phyloP scores from a whole-genome alignment of 2,329 filamentous ascomycete genomes.

The Hypoxylon sp. region DNA sequence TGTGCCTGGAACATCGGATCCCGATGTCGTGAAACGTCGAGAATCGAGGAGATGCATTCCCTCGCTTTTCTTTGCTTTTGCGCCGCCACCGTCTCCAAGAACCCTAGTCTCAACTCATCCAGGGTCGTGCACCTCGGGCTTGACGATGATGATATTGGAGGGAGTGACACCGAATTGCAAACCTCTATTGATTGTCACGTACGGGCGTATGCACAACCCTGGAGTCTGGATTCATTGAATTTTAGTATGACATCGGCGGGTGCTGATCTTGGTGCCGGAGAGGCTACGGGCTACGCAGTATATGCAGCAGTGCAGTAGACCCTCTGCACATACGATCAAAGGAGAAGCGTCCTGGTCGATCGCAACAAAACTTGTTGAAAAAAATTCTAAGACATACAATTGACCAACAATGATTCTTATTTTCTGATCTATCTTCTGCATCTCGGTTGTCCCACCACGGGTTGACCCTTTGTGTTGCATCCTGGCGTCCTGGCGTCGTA shows the following conservation, averaged over 20 bases:
- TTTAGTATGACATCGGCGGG: slow-evolving; percentile 15
- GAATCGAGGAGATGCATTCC: slow-evolving; percentile 3
- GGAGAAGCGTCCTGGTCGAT: slow-evolving; percentile 23
- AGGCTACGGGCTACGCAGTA: slow-evolving; percentile 9
- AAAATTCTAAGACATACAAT: slow-evolving; percentile 17
- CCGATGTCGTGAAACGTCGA: slow-evolving; percentile 28
- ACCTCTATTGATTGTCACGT: slow-evolving; percentile 9
- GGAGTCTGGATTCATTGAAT: slow-evolving; percentile 4
- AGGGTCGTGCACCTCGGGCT: not conserved
- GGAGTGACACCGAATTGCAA: not conserved
- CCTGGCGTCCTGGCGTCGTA: not conserved
- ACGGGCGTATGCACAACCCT: not conserved
- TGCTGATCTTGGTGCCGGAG: slow-evolving; percentile 26
- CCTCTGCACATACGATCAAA: slow-evolving; percentile 17
- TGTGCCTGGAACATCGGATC: slow-evolving; percentile 31
- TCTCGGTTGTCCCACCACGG: slow-evolving; percentile 3
- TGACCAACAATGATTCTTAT: slow-evolving; percentile 3
- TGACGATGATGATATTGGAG: not conserved
- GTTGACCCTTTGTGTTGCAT: slow-evolving; percentile 30
- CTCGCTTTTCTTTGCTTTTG: not conserved
- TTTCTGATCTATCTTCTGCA: not conserved
- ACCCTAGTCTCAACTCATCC: slow-evolving; percentile 4
- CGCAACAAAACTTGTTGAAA: slow-evolving; percentile 25
- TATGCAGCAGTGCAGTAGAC: slow-evolving; percentile 22
- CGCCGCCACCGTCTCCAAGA: slow-evolving; percentile 8